A percentile compares a stretch with the other conserved stretches of the same genome.
phyloP scores from a whole-genome alignment of 768 basidiomycete genomes.

The Coprinopsis marcescibilis region DNA sequence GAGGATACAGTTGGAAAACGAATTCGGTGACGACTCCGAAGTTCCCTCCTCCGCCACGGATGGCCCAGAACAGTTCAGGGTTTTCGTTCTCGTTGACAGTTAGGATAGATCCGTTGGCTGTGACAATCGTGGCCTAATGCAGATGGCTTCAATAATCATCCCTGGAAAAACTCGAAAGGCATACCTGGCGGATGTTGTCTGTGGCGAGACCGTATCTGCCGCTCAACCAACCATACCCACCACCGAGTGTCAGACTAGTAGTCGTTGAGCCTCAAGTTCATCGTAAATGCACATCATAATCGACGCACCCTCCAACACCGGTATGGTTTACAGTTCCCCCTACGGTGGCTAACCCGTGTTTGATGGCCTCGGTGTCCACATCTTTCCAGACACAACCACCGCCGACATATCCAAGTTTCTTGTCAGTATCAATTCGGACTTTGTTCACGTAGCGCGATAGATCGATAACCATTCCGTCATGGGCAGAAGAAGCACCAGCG shows the following conservation, averaged over 20 bases:
- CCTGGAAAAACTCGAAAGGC: background rate
- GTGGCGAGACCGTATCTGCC: slow-evolving; percentile 38
- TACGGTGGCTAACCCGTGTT: slow-evolving; percentile 43
- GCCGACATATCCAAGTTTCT: slow-evolving; percentile 34
- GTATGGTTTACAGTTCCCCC: slow-evolving; percentile 47
- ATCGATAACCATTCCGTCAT: slow-evolving; percentile 46
- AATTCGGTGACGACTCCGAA: slow-evolving; percentile 59
- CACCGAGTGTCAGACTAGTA: slow-evolving; percentile 43
- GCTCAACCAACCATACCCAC: slow-evolving; percentile 50
- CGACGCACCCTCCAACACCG: slow-evolving; percentile 41
- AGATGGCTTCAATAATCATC: background rate
- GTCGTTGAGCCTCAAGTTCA: background rate
- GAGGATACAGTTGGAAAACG: slow-evolving; percentile 42
- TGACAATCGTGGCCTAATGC: slow-evolving; percentile 39
- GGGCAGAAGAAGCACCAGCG: slow-evolving; percentile 36
- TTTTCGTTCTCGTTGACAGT: slow-evolving; percentile 32
- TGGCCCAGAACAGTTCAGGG: slow-evolving; percentile 46
- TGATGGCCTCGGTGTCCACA: slow-evolving; percentile 38
- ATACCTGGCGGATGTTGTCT: slow-evolving; percentile 41
- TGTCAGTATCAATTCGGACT: slow-evolving; percentile 33
- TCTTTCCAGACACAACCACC: slow-evolving; percentile 43
- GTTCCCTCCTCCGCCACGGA: slow-evolving; percentile 49
- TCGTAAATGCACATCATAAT: background rate
- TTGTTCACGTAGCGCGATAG: slow-evolving; percentile 36
- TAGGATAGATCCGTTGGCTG: slow-evolving; percentile 36